phyloP scores from a whole-genome alignment of 352 stramenopile genomes.

The Peronospora destructor region DNA sequence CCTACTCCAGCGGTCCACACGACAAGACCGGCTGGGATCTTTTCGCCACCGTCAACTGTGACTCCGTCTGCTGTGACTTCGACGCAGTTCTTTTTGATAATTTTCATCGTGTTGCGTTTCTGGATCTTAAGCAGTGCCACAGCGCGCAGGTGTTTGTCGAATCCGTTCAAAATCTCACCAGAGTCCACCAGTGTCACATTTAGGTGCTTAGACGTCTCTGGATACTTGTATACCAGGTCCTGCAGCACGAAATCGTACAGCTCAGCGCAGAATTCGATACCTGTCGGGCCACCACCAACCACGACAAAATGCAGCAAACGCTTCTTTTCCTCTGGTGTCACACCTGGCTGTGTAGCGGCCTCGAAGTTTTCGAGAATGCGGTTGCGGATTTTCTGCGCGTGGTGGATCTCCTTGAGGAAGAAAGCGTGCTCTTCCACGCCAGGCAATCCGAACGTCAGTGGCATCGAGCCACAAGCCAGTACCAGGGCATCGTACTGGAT shows the following conservation, averaged over 20 bases:
- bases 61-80: slow-evolving; percentile 60
- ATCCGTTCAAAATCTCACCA: slow-evolving; percentile 64
- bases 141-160: slow-evolving; percentile 57
- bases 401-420: slow-evolving; percentile 96
- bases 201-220: slow-evolving; percentile 63
- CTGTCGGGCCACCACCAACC: slow-evolving; percentile 92
- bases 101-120: slow-evolving; percentile 68
- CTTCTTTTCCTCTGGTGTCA: slow-evolving; percentile 80
- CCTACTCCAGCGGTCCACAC: slow-evolving; percentile 77
- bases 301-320: slow-evolving; percentile 96
- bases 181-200: slow-evolving; percentile 66
- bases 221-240: slow-evolving; percentile 86
- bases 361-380: slow-evolving; percentile 91
- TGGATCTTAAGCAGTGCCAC: slow-evolving; percentile 75
- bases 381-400: slow-evolving; percentile 85
- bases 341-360: slow-evolving; percentile 81
- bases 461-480: slow-evolving; percentile 88
- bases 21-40: slow-evolving; percentile 53
- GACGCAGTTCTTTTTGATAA: slow-evolving; percentile 77
- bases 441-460: slow-evolving; percentile 91
- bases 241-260: slow-evolving; percentile 91
- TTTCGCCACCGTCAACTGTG: slow-evolving; percentile 49
- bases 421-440: slow-evolving; percentile 90
- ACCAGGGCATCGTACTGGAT: slow-evolving; percentile 93
- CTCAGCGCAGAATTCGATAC: slow-evolving; percentile 94